Base-by-base conservation (phyloP, 805 yeast species). In the Candida sonorensis region DNA sequence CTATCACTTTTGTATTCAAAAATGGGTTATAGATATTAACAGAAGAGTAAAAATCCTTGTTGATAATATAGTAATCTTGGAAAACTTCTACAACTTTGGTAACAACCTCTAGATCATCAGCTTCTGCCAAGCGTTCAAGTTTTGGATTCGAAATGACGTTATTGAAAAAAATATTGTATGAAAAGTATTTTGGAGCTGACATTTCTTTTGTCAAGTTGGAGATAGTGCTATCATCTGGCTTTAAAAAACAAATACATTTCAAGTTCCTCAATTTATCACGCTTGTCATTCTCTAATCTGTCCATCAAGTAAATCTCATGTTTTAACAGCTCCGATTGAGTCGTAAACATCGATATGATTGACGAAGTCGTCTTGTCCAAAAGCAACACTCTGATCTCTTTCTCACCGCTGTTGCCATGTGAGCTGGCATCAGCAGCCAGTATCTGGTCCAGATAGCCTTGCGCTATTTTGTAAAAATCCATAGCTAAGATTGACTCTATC, bases 71-170 rank as follows among this genome's bases (percentile, higher is more conserved):
- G 52, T 81, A 88, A 56, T 92, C 97, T 45, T 80, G 83, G 52
- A 86, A 92, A 24, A 88, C 52, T 51, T 92, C 98, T 32, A 81
- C 76, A 4, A 92, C 86, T 37, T 72, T 72, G 5, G 68, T 61
- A 8, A 92, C 81, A 8, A 77, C 75, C 52, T 90, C 97, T 47
- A 77, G 66, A 50, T 84, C 92, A 55, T 92, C 99, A 3, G 84
- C 72, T 55, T 86, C 95, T 0, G 98, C 97, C 29, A 92, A 53
- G 31, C 83, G 67, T 53, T 92, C 99, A 44, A 92, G 56, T 41
- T 84, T 82, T 17, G 77, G 65, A 58, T 90, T 92, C 31, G 75
- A 67, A 19, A 88, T 69, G 11, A 75, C 64, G 53, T 87, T 87
- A 52, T 76, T 81, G 65, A 90, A 86, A 48, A 68, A 85, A 13